Base-by-base conservation (phyloP, 495 filamentous ascomycete species). In the Lophium mytilinum region DNA sequence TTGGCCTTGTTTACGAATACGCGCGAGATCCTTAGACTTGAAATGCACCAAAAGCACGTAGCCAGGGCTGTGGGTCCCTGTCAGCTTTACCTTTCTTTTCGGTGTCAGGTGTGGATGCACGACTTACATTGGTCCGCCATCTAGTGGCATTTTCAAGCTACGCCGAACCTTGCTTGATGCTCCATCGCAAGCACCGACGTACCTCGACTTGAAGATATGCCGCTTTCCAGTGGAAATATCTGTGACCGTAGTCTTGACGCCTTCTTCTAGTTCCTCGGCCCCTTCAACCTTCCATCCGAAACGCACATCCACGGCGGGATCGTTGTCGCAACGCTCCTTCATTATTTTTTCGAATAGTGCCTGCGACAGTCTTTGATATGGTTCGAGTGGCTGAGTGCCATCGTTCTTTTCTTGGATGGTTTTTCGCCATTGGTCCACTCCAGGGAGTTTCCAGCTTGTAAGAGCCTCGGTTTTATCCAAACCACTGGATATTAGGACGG, bases 21-120 rank as follows among this genome's bases (percentile, higher is more conserved):
- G 36, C 1, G 60, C 45, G 1, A 73, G 59, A n/a, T 71, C 57
- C 37, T 30, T 37, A 0, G 69, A 71, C 41, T 60, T 63, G 55
- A 71, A 73, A 43, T 73, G 68, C 9, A 73, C 62, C 0, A 73
- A 61, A 30, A 58, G 52, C 21, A 70, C 45, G 6, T 21, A 46
- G 7, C 33, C 34, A 21, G 68, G 68, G 40, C 65, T 69, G 18
- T 7, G 17, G 43, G 12, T 34, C 24, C 6, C 24, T 30, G 24
- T 30, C 24, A 30, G 24, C 24, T 30, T 30, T 30, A 6, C 24
- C 6, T 30, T 30, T 30, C 6, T 30, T 30, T 30, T 6, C 18
- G 7, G 8, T 5, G 18, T 43, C 40, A 42, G 40, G 40, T 42
- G 39, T 19, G 43, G 4, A 18, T 11, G 18, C 10, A 11, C 11